Conservation (phyloP, 164 flowering plant species). For the Akebia trifoliata region DNA sequence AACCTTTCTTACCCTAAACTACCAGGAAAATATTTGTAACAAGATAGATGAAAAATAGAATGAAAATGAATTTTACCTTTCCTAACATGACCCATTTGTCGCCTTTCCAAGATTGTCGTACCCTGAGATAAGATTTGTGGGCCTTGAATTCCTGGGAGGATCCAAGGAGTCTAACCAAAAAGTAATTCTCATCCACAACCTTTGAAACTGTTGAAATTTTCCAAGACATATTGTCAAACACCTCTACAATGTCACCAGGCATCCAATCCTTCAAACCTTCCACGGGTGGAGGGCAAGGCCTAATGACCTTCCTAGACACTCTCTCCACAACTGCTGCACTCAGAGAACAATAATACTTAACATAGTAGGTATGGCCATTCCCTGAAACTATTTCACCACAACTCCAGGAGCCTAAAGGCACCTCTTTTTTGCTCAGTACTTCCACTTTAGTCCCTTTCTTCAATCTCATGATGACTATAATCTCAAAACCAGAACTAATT, state of each 20-base stretch:
- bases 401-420: slow-evolving; percentile 26
- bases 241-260: slow-evolving; percentile 45
- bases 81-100: slow-evolving; percentile 43
- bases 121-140: slow-evolving; percentile 29
- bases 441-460: slow-evolving; percentile 32
- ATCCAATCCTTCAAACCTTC: slow-evolving; percentile 14
- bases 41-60: no score
- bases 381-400: slow-evolving; percentile 35
- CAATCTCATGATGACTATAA: no score
- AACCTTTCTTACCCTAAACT: no score
- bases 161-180: slow-evolving; percentile 51
- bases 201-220: slow-evolving; percentile 28
- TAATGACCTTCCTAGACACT: slow-evolving; percentile 35
- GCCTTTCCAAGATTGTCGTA: slow-evolving; percentile 49
- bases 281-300: slow-evolving; percentile 39
- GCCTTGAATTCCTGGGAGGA: slow-evolving; percentile 31
- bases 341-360: slow-evolving; percentile 18
- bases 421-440: slow-evolving; percentile 1
- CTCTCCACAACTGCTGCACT: slow-evolving; percentile 21
- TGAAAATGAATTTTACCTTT: slow-evolving; percentile 34
- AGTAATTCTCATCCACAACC: slow-evolving; percentile 17
- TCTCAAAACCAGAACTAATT: no score
- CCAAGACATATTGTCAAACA: slow-evolving; percentile 34
- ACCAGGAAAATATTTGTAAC: no score
- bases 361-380: slow-evolving; percentile 34